Base-by-base conservation (phyloP, 345 rosid species). In the Kernera saxatilis region DNA sequence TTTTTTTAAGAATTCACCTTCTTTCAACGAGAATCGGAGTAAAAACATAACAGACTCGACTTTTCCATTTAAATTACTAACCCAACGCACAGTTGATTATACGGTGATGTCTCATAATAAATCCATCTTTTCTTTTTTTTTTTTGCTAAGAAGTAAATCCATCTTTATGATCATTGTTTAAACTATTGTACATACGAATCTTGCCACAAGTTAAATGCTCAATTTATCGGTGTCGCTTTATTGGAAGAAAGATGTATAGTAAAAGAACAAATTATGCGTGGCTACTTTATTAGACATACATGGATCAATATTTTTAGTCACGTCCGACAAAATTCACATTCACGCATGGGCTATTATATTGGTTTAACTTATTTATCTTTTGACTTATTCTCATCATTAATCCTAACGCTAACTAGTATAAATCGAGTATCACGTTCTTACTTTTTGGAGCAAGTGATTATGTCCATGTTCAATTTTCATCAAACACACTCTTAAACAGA, bases 261-360 rank as follows among this genome's bases (percentile, higher is more conserved):
- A 54, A 55, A 60, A 21, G 15, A 49, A 14, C 55, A 22, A 70
- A 57, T 66, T 39, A 30, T 66, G 58, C 27, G 54, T 67, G 46
- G 25, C 46, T 49, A 74, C 78, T 40, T 74, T 74, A 57, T 30
- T 65, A 22, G 55, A 51, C 73, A 60, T 43, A 13, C 56, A 36
- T 51, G 50, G 62, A 67, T 67, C 78, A 74, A 2, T 19, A 40
- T 17, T 21, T 40, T 13, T 13, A 59, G 51, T 9, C 78, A 67
- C 69, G 69, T 74, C 78, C 78, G 73, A 67, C 78, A 74, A 35
- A 51, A 4, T 18, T 74, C 25, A 32, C 30, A 65, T 55, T 65
- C 41, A 72, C 60, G 71, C 67, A 66, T 48, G 72, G 5, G 18
- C 0, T 35, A 64, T 55, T 19, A 37, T 61, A 33, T 43, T 22